phyloP scores from a whole-genome alignment of 208 protist genomes.

The Trichomonas vaginalis region DNA sequence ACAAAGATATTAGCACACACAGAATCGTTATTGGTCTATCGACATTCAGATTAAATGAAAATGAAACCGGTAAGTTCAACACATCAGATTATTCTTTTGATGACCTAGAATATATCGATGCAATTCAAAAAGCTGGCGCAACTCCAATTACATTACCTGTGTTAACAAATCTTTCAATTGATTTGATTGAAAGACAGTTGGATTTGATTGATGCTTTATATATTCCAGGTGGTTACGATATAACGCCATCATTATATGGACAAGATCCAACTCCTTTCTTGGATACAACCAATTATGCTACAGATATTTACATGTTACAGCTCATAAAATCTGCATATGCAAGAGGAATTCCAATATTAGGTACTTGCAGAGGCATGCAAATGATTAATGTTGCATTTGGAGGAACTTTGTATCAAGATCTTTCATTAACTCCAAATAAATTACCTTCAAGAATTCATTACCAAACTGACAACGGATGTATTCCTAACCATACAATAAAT shows the following conservation, averaged over 20 bases:
- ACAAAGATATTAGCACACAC: no score
- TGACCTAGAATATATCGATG: neutral
- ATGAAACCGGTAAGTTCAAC: neutral
- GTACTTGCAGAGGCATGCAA: neutral
- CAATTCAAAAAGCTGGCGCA: neutral
- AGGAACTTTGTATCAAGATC: neutral
- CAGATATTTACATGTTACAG: neutral
- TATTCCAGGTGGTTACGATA: neutral
- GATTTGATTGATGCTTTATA: neutral
- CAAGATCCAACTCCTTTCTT: neutral
- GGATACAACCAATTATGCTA: neutral
- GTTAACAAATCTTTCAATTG: neutral
- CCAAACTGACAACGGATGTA: neutral
- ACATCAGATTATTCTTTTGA: neutral
- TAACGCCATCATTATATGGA: neutral
- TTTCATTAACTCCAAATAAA: neutral
- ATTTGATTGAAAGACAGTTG: neutral
- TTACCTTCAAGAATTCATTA: neutral
- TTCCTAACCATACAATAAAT: neutral
- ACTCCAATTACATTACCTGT: neutral
- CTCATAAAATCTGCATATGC: neutral
- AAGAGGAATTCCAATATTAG: neutral
- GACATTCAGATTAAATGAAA: neutral
- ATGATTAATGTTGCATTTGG: neutral
- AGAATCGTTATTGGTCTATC: neutral